phyloP scores from a whole-genome alignment of 2,329 filamentous ascomycete species.

The Pezizomycotina sp. region DNA sequence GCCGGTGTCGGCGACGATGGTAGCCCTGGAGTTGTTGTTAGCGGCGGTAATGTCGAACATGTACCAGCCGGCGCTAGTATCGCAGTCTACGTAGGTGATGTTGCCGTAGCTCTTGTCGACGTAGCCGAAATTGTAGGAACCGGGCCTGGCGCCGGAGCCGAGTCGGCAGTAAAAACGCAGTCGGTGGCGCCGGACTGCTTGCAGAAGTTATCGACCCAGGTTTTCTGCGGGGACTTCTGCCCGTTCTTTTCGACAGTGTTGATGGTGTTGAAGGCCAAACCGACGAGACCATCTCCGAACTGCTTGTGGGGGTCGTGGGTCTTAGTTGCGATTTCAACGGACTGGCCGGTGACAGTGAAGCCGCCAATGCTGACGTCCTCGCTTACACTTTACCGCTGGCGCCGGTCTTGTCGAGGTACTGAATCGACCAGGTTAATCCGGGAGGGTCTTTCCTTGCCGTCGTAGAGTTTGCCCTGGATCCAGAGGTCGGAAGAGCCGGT shows the following conservation, averaged over 20 bases:
- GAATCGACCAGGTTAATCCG: constrained; percentile 27
- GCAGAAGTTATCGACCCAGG: constrained; percentile 65
- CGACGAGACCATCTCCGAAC: constrained; percentile 50
- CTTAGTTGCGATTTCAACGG: constrained; percentile 27
- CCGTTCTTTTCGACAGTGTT: constrained; percentile 47
- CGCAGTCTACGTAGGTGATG: constrained; percentile 45
- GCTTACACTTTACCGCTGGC: constrained; percentile 28
- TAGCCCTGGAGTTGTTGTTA: constrained; percentile 29
- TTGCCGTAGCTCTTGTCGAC: constrained; percentile 45
- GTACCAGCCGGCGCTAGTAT: constrained; percentile 52
- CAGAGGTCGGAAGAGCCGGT: constrained; percentile 62
- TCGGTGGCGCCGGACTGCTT: constrained; percentile 44
- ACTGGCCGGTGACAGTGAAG: constrained; percentile 27
- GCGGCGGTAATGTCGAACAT: constrained; percentile 46
- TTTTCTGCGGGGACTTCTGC: constrained; percentile 50
- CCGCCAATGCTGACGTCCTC: constrained; percentile 29
- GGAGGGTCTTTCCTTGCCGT: constrained; percentile 25
- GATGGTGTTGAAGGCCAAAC: constrained; percentile 47
- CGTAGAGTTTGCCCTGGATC: too few species aligned
- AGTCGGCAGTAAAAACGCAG: constrained; percentile 42
- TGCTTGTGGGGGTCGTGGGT: constrained; percentile 38
- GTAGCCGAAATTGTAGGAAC: constrained; percentile 57
- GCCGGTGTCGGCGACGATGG: constrained; percentile 42
- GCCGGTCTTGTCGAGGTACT: constrained; percentile 30
- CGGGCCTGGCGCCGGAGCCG: constrained; percentile 45